Evolutionary conservation across 371 early-diverging fungal genomes (phyloP), one percentile per base, ranked within the genome.

Genomic region (Phascolomyces articulosus): DNA sequence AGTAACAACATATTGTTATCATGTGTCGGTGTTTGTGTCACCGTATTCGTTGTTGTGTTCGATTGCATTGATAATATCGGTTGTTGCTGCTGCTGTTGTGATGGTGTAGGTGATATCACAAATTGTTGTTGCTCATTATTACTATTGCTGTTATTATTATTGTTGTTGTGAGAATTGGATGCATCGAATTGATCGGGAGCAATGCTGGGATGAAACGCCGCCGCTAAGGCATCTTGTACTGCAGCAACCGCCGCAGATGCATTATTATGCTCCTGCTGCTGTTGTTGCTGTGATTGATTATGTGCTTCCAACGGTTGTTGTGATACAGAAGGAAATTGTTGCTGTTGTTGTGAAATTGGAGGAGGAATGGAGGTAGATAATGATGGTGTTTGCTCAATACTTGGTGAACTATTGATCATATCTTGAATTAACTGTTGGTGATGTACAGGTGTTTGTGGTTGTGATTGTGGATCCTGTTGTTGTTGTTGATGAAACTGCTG

Each of bases 321-420:
- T 38, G n/a, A n/a, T n/a, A 38, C 38, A 38, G 38, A 13, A 38
- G 6, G 38, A 13, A 38, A 38, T 9, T 38, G 38, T 38, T 38
- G 38, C 13, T 38, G 44, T 44, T 44, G 44, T 44, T 44, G 44
- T 13, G 44, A 44, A 4, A 44, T 44, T 44, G 44, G 44, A 44
- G 44, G 44, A 7, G 38, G 38, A 38, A 13, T 13, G 13, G 38
- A 13, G 13, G 51, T n/a, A 2, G 51, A 51, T 20, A 51, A n/a
- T 24, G 51, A 20, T 4, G 51, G 24, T 1, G 51, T 21, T 13
- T 51, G 51, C 15, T 51, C 51, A 51, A 51, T 8, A 24, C 24
- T 51, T 20, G 51, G 51, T 0, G 51, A 51, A 24, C 51, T 51
- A 51, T 51, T 51, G 20, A 51, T 51, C 51, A 51, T 51, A 10